Evolutionary conservation across 257 asterid species (phyloP).

Genomic region (Fraxinus quadrangulata): DNA sequence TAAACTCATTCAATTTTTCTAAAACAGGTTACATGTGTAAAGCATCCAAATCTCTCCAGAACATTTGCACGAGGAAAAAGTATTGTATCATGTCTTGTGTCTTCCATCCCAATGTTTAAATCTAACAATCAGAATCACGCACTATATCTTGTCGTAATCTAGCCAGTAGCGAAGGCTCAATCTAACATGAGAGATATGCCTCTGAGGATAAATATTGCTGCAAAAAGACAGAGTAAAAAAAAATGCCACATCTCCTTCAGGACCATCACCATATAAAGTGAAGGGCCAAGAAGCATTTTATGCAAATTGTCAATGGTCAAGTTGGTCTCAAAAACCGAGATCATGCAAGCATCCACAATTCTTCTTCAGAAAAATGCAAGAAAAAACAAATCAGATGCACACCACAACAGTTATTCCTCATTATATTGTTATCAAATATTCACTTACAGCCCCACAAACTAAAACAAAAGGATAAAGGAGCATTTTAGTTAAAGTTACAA

Average conservation of each 20-base stretch:
- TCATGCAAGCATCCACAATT: background rate
- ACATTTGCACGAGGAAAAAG: background rate
- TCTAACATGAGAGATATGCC: background rate
- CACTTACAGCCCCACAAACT: background rate
- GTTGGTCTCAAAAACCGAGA: background rate
- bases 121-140: background rate
- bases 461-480: background rate
- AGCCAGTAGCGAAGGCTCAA: background rate
- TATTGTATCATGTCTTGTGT: background rate
- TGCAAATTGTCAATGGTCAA: background rate
- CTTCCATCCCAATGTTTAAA: background rate
- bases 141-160: background rate
- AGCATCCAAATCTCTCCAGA: background rate
- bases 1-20: background rate
- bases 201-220: background rate
- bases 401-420: background rate
- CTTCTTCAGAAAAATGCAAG: background rate
- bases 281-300: background rate
- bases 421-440: background rate
- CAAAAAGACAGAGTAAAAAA: background rate
- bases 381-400: background rate
- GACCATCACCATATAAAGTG: background rate
- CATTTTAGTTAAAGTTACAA: slow-evolving; percentile 9
- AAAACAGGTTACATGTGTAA: background rate
- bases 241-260: background rate